phyloP scores from a whole-genome alignment of 208 protist genomes.

The Vickermania ingenoplastis region DNA sequence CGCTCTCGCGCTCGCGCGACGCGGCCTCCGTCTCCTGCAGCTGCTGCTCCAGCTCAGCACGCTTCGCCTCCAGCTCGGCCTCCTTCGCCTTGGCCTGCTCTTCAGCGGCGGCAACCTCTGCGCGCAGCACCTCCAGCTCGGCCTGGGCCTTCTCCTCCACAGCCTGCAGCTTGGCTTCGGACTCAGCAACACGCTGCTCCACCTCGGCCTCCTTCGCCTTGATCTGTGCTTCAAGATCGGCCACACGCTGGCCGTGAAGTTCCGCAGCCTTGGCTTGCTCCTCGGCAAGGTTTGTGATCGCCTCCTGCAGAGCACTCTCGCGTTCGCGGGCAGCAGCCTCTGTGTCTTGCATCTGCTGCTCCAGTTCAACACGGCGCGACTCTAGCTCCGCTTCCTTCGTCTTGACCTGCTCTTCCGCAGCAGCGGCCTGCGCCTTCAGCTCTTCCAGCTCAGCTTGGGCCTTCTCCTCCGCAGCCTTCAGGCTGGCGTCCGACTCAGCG shows the following conservation, averaged over 20 bases:
- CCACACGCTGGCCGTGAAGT: conserved; percentile 2
- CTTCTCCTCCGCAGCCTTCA: too few relatives aligned
- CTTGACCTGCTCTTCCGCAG: too few relatives aligned
- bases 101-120: not conserved
- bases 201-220: not conserved
- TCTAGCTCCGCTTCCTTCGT: not conserved
- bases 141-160: not conserved
- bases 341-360: conserved; percentile 15
- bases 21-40: too few relatives aligned
- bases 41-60: not conserved
- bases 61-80: not conserved
- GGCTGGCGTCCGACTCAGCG: too few relatives aligned
- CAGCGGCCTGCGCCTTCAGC: too few relatives aligned
- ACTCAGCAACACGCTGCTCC: not conserved
- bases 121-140: not conserved
- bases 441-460: too few relatives aligned
- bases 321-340: conserved; percentile 20
- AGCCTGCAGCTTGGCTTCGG: not conserved
- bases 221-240: conserved; percentile 21
- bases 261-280: too few relatives aligned
- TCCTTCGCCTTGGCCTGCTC: too few relatives aligned
- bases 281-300: too few relatives aligned
- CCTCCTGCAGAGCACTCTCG: conserved; percentile 10
- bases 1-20: too few relatives aligned
- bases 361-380: conserved; percentile 17